Conservation (phyloP, 257 asterid genomes). For the Capsicum pubescens region DNA sequence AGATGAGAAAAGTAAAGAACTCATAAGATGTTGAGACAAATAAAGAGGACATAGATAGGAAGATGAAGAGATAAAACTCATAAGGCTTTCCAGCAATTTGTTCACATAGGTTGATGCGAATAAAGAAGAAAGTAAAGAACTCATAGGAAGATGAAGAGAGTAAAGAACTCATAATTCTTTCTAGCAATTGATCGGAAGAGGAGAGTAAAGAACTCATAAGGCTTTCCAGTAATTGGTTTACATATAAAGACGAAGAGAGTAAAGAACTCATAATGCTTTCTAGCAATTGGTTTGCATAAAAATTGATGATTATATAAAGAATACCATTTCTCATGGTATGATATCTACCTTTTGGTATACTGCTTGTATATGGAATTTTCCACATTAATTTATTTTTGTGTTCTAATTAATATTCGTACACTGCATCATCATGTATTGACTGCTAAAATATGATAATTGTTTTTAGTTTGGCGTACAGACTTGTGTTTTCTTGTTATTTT, state of each 20-base stretch:
- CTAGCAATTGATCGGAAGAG: too few relatives aligned
- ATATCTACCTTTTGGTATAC: background rate
- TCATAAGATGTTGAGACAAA: background rate
- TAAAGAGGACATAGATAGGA: background rate
- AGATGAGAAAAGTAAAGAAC: background rate
- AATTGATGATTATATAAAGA: background rate
- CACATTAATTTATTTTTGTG: background rate
- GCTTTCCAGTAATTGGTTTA: too few relatives aligned
- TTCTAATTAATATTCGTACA: background rate
- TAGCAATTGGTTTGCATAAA: background rate
- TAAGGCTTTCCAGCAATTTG: too few relatives aligned
- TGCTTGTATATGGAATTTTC: background rate
- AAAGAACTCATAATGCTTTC: too few relatives aligned
- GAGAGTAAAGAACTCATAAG: too few relatives aligned
- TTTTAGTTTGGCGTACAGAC: background rate
- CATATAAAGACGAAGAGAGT: too few relatives aligned
- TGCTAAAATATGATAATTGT: background rate
- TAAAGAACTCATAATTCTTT: too few relatives aligned
- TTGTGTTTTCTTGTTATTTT: conserved; percentile 12
- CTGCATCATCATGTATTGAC: conserved; percentile 2
- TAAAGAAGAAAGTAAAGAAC: too few relatives aligned
- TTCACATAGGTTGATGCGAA: too few relatives aligned
- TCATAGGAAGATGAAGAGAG: too few relatives aligned
- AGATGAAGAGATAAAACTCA: too few relatives aligned
- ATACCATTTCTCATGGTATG: conserved; percentile 11